A percentile compares a stretch with the other conserved stretches of the same genome.
Evolutionary conservation across 164 flowering plant species (phyloP).

Genomic region (Protea cynaroides): DNA sequence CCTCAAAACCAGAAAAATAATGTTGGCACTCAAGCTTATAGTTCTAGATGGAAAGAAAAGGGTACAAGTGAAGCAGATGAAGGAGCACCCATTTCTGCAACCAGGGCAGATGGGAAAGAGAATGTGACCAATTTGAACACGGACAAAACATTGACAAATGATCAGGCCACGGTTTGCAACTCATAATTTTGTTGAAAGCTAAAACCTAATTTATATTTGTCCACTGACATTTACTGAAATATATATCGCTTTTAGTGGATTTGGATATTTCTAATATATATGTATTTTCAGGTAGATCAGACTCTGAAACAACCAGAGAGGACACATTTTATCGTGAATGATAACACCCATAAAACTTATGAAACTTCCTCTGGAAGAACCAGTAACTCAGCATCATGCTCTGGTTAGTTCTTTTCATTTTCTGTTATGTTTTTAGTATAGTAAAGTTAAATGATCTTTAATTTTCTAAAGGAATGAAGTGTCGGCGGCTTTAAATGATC

Average conservation of each 20-base stretch:
- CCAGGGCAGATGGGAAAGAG: slow-evolving; percentile 15
- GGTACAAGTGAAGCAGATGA: slow-evolving; percentile 15
- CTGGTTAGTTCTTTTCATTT: slow-evolving; percentile 29
- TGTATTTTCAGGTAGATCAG: slow-evolving; percentile 32
- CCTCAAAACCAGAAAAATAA: slow-evolving; percentile 23
- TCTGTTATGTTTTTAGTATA: neutral
- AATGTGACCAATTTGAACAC: slow-evolving; percentile 7
- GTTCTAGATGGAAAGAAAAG: slow-evolving; percentile 29
- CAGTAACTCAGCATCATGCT: slow-evolving; percentile 18
- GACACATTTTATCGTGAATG: slow-evolving; percentile 10
- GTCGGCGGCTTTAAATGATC: too few species aligned
- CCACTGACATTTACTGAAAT: neutral
- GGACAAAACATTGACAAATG: slow-evolving; percentile 17
- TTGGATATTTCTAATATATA: slow-evolving; percentile 3
- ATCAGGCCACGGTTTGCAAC: slow-evolving; percentile 27
- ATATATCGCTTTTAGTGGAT: neutral
- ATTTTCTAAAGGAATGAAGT: neutral
- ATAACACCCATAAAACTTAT: slow-evolving; percentile 5
- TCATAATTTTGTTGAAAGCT: slow-evolving; percentile 1
- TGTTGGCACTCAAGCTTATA: slow-evolving; percentile 21
- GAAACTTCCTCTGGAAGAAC: slow-evolving; percentile 16
- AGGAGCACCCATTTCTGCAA: slow-evolving; percentile 10
- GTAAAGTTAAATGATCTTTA: neutral
- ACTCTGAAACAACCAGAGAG: slow-evolving; percentile 15
- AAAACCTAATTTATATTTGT: neutral